phyloP scores from a whole-genome alignment of 345 rosid genomes.

The Litchi chinensis region DNA sequence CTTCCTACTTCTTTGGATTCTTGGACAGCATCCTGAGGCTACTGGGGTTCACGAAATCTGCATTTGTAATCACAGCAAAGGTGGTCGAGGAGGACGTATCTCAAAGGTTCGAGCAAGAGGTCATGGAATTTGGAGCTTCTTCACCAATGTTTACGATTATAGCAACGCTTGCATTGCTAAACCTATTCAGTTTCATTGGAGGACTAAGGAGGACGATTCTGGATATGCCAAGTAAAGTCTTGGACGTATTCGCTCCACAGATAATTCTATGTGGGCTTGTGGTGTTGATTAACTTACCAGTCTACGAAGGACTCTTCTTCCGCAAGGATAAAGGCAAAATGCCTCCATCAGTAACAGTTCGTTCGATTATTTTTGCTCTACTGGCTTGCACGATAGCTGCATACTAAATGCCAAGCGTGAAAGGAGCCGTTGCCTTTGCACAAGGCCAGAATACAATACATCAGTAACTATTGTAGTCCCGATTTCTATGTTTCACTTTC shows the following conservation, averaged over 20 bases:
- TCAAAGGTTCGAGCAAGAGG: conserved; percentile 36
- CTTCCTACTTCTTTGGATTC: conserved; percentile 47
- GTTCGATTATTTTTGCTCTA: conserved; percentile 31
- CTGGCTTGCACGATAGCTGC: conserved; percentile 30
- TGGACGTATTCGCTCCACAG: conserved; percentile 35
- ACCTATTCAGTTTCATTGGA: conserved; percentile 32
- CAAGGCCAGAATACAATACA: background rate
- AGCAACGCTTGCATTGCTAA: conserved; percentile 46
- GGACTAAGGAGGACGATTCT: conserved; percentile 23
- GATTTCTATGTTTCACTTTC: background rate
- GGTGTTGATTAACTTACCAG: conserved; percentile 39
- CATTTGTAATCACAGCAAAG: conserved; percentile 45
- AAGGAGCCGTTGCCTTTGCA: background rate
- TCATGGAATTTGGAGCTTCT: conserved; percentile 46
- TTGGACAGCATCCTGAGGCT: conserved; percentile 31
- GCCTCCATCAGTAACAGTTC: conserved; percentile 32
- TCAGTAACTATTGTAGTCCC: background rate
- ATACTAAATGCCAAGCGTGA: background rate
- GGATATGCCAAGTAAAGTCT: background rate
- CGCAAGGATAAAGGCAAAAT: conserved; percentile 46
- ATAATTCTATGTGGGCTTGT: conserved; percentile 33
- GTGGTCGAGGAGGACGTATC: conserved; percentile 37
- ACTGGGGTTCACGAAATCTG: conserved; percentile 33
- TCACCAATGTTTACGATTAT: conserved; percentile 49
- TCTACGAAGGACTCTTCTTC: conserved; percentile 36